Evolutionary conservation across 2,329 filamentous ascomycete species (phyloP).

Genomic region (Pyricularia grisea): DNA sequence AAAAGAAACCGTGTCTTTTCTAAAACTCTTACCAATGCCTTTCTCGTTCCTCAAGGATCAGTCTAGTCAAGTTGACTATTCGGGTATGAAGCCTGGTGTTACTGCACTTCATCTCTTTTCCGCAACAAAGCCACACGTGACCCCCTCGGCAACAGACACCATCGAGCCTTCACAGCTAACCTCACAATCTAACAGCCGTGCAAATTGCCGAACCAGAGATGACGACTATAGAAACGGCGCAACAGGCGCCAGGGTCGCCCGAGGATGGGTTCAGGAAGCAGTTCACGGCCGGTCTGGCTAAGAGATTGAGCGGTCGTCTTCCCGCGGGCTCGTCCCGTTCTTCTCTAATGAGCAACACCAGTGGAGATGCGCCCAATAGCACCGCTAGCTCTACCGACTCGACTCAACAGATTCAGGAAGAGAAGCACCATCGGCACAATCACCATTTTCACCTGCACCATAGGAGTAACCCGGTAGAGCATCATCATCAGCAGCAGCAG

Average conservation of each 20-base stretch:
- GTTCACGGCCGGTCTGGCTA: constrained; percentile 32
- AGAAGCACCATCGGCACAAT: constrained; percentile 12
- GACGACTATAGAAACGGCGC: background rate
- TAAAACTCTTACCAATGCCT: background rate
- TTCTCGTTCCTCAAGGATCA: background rate
- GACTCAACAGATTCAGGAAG: constrained; percentile 17
- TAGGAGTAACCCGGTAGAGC: constrained; percentile 20
- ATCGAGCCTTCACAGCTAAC: background rate
- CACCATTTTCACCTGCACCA: constrained; percentile 20
- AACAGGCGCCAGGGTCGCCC: constrained; percentile 11
- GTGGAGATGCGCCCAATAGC: constrained; percentile 21
- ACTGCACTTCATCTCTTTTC: no score
- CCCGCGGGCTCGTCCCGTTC: constrained; percentile 30
- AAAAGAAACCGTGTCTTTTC: background rate
- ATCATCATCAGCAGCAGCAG: background rate
- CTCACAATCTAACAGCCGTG: constrained; percentile 30
- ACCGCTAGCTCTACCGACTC: constrained; percentile 16
- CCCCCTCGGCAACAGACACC: background rate
- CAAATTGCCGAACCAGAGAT: constrained; percentile 46
- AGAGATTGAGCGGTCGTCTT: constrained; percentile 32
- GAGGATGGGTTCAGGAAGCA: constrained; percentile 33
- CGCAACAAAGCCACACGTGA: no score
- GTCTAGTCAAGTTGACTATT: background rate
- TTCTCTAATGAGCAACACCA: constrained; percentile 30
- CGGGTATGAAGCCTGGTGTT: background rate